phyloP scores from a whole-genome alignment of 176 grass and related monocot genomes.

The Luzula sylvatica region DNA sequence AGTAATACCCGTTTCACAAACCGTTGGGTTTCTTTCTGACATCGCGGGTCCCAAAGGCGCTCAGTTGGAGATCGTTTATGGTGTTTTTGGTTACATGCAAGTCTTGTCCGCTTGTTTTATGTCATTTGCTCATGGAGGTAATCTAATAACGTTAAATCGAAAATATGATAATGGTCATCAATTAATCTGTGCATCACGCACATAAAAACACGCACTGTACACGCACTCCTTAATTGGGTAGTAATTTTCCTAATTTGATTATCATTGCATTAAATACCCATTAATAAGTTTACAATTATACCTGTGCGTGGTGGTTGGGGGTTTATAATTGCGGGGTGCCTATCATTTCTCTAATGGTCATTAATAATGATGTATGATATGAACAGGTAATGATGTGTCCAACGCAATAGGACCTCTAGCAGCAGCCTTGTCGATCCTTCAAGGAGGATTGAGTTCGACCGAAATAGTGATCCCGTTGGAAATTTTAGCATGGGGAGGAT shows the following conservation, averaged over 20 bases:
- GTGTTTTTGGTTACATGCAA: conserved; percentile 94
- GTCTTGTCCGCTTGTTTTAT: conserved; percentile 97
- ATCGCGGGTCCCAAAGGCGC: conserved; percentile 69
- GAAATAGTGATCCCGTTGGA: conserved; percentile 92
- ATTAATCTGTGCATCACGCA: no score
- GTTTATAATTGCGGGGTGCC: no score
- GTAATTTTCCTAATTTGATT: no score
- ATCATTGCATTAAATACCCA: no score
- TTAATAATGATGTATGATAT: no score
- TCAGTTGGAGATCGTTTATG: conserved; percentile 89
- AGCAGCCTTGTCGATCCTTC: conserved; percentile 77
- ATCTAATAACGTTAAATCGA: no score
- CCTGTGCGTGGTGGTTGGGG: no score
- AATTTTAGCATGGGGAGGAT: conserved; percentile 89
- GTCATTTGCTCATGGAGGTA: conserved; percentile 88
- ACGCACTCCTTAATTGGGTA: no score
- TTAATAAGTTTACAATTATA: no score
- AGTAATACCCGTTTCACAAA: conserved; percentile 24
- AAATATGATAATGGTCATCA: no score
- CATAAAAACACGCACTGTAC: no score
- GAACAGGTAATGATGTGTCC: conserved; percentile 57
- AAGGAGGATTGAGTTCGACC: conserved; percentile 35
- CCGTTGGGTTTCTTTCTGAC: conserved; percentile 53
- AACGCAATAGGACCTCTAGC: conserved; percentile 91
- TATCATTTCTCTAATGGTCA: no score